Evolutionary conservation across 1,284 basidiomycete species (phyloP), one percentile per base, ranked within the genome.

Genomic region (Athelia sp.): DNA sequence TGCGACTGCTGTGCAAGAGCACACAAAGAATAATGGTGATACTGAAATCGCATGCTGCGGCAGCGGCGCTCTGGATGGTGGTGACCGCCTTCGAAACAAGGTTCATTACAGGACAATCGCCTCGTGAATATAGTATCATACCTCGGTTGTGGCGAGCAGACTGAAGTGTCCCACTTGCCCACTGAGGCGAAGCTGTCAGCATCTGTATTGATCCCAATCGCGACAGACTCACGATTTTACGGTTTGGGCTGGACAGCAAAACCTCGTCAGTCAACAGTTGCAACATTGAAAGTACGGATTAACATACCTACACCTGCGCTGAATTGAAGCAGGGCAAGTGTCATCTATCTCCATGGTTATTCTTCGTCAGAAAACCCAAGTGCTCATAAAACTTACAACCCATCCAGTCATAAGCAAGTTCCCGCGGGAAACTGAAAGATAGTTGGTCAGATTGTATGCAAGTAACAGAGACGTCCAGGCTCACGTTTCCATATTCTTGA

Each of bases 41-140:
- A 32, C 35, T 43, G n/a, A 47, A 32, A 22, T 47, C 46, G 17
- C 46, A 47, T 22, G 46, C 46, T n/a, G 46, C 46, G 6, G 46
- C 40, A 13, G 46, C 46, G 17, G 32, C 36, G 23, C 46, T 47
- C 36, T 47, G 46, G 10, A 42, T 42, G 24, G 46, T 47, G 34
- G 46, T 47, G n/a, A 47, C 36, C 36, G 31, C 40, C 46, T 47
- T 19, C 13, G 23, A 11, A n/a, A 19, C 17, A 40, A 44, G 22
- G 21, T 35, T 40, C n/a, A 4, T 19, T 36, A 21, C 35, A 23
- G 9, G 19, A 26, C 45, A 4, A 8, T n/a, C n/a, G 32, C n/a
- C 11, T 34, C 11, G 32, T n/a, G n/a, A n/a, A 4, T 34, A 6
- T 4, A 35, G 18, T n/a, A 40, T 18, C 29, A 9, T 29, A 47